Percentiles rank a stretch among this genome's conserved stretches.
phyloP scores from a whole-genome alignment of 331 rosid genomes.

The Pyrus hybrid region DNA sequence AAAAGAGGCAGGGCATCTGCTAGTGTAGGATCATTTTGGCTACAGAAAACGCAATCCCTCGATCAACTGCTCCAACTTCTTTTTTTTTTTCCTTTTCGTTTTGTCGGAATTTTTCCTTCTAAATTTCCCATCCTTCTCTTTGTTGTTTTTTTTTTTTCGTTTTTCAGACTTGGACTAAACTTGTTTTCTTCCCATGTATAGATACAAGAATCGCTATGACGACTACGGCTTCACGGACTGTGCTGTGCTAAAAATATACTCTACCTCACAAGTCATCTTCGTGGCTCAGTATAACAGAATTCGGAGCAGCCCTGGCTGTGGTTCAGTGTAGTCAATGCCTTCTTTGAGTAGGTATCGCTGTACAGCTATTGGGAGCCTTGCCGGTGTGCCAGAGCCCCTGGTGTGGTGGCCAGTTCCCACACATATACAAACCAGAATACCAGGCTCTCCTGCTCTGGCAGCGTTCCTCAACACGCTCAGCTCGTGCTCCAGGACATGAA shows the following conservation, averaged over 20 bases:
- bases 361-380: conserved; percentile 79
- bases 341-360: conserved; percentile 89
- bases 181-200: conserved; percentile 54
- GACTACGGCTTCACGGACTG: conserved; percentile 40
- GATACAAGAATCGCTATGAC: conserved; percentile 80
- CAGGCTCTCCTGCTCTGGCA: conserved; percentile 71
- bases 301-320: conserved; percentile 83
- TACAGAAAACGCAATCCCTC: conserved; percentile 35
- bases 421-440: conserved; percentile 73
- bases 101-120: conserved; percentile 18
- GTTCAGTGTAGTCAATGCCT: conserved; percentile 78
- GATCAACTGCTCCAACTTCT: conserved; percentile 31
- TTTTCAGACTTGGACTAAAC: conserved; percentile 30
- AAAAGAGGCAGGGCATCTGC: conserved; percentile 28
- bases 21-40: conserved; percentile 35
- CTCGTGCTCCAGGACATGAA: conserved; percentile 77
- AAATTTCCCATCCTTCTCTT: conserved; percentile 15
- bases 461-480: conserved; percentile 66
- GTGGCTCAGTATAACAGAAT: conserved; percentile 64
- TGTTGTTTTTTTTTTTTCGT: neutral
- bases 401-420: conserved; percentile 98
- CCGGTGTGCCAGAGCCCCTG: conserved; percentile 85
- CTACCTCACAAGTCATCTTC: conserved; percentile 35
- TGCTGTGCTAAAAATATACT: conserved; percentile 54
- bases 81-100: conserved; percentile 19